These are phyloP conservation scores for Lentinula lateritia DNA, from an alignment of 768 basidiomycete genomes.

Conservation along the genomic window DNA sequence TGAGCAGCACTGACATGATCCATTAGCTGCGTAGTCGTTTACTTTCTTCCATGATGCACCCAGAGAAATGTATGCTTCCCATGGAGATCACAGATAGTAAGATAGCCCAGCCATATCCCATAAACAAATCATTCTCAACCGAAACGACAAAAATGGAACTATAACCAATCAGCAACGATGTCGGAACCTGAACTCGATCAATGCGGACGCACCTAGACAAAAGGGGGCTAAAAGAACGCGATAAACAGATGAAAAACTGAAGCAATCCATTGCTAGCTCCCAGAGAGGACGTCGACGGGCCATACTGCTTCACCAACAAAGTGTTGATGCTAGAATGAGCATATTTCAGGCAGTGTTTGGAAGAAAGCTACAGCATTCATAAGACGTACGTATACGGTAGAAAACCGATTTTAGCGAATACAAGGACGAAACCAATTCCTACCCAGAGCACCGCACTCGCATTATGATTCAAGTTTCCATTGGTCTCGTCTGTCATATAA, in stretches of 20 bases:
- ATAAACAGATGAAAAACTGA: constrained; percentile 52
- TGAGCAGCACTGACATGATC: neutral
- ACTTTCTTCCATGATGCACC: neutral
- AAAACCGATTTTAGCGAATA: constrained; percentile 33
- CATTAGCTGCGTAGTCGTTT: neutral
- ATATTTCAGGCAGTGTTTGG: neutral
- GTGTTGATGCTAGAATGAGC: constrained; percentile 35
- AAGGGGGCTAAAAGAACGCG: constrained; percentile 51
- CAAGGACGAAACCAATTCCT: constrained; percentile 37
- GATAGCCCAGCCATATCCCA: constrained; percentile 55
- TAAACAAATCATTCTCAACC: constrained; percentile 38
- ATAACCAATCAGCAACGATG: neutral
- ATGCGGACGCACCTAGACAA: constrained; percentile 38
- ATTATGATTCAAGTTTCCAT: constrained; percentile 10
- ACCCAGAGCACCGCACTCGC: constrained; percentile 37
- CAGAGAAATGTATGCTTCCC: neutral
- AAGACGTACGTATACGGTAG: constrained; percentile 44
- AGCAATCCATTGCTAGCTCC: constrained; percentile 54
- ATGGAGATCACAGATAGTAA: constrained; percentile 31
- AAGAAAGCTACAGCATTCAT: neutral
- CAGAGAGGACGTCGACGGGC: constrained; percentile 40
- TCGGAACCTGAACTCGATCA: neutral
- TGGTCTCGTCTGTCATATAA: constrained; percentile 4
- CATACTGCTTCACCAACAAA: constrained; percentile 47
- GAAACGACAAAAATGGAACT: constrained; percentile 60